Evolutionary conservation across 768 basidiomycete genomes (phyloP).

Genomic region (Lactifluus volemus): DNA sequence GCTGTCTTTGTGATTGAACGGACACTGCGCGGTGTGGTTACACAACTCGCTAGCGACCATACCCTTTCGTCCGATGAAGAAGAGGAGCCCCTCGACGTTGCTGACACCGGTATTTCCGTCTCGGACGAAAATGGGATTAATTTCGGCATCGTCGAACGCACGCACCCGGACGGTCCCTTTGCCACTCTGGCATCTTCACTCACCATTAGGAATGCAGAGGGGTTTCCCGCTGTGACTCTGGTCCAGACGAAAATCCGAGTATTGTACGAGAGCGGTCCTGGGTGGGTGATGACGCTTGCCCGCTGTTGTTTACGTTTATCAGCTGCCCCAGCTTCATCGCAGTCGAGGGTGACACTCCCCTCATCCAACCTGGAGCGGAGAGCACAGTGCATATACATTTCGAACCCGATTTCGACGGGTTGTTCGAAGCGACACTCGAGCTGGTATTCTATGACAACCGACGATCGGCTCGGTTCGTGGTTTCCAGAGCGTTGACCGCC

Average conservation of each 20-base stretch:
- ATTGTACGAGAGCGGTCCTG: background rate
- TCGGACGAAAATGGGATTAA: slow-evolving; percentile 31
- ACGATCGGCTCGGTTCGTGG: background rate
- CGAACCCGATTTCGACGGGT: slow-evolving; percentile 7
- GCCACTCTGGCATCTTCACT: background rate
- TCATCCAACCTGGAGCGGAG: slow-evolving; percentile 6
- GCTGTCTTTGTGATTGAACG: slow-evolving; percentile 3
- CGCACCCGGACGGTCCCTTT: slow-evolving; percentile 22
- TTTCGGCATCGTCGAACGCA: slow-evolving; percentile 42
- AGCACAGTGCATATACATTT: background rate
- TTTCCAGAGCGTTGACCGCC: background rate
- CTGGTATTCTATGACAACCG: slow-evolving; percentile 3
- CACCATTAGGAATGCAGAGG: slow-evolving; percentile 15
- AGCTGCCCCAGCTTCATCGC: background rate
- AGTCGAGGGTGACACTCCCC: background rate
- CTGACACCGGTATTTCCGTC: slow-evolving; percentile 36
- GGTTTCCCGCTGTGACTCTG: slow-evolving; percentile 9
- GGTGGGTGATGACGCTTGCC: background rate
- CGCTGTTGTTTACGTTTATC: background rate
- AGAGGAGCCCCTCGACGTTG: slow-evolving; percentile 31
- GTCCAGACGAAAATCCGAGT: slow-evolving; percentile 1
- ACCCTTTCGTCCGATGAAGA: slow-evolving; percentile 1
- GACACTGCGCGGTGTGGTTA: background rate
- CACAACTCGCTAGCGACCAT: background rate
- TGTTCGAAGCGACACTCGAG: slow-evolving; percentile 3